Evolutionary conservation across 345 rosid genomes (phyloP).

Genomic region (Camelina laxa): DNA sequence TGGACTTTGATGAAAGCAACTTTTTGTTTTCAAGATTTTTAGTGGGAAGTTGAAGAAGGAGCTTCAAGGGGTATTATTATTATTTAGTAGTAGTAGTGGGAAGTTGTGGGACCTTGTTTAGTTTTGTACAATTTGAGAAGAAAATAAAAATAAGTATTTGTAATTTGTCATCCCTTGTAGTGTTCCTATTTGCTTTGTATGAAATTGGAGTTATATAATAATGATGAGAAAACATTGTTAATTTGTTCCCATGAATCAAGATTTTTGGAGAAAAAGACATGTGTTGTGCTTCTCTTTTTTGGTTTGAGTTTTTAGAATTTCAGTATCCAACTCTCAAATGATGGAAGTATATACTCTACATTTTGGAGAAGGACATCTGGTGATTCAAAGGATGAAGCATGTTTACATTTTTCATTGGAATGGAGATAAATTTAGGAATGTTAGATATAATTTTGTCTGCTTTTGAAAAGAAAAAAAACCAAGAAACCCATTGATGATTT

Average conservation of each 20-base stretch:
- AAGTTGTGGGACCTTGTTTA: conserved; percentile 63
- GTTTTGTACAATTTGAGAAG: conserved; percentile 41
- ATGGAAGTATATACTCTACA: background rate
- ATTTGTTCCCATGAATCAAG: background rate
- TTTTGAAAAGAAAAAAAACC: background rate
- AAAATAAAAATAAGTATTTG: conserved; percentile 32
- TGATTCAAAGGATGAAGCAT: too few species aligned
- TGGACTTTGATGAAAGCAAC: conserved; percentile 76
- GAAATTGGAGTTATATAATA: conserved; percentile 5
- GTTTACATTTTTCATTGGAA: too few species aligned
- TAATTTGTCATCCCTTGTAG: conserved; percentile 31
- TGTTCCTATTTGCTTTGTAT: conserved; percentile 24
- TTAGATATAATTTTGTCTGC: background rate
- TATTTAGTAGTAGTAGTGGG: conserved; percentile 49
- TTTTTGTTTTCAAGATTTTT: conserved; percentile 44
- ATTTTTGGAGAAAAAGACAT: background rate
- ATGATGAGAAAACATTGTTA: background rate
- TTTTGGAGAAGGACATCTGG: background rate
- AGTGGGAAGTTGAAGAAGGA: conserved; percentile 49
- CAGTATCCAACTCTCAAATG: background rate
- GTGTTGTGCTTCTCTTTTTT: background rate
- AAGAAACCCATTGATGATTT: background rate
- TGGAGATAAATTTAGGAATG: too few species aligned
- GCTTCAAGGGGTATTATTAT: conserved; percentile 41
- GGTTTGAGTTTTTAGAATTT: background rate